These are phyloP conservation scores for Cladosporium sp. DNA, from an alignment of 2,329 filamentous ascomycete genomes.

Conservation along the genomic window DNA sequence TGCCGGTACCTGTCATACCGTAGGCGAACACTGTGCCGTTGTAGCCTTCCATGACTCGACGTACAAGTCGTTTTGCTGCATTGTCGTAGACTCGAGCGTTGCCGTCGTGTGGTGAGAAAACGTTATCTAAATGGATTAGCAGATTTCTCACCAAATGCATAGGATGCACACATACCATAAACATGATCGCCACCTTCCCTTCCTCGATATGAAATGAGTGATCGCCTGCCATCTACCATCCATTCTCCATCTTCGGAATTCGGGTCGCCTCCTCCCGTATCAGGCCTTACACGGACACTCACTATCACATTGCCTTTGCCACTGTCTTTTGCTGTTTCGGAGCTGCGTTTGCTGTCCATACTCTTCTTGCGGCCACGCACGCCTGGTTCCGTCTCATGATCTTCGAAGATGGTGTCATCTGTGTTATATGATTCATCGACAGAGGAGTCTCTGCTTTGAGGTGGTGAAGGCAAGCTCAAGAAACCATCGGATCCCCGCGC, in stretches of 20 bases:
- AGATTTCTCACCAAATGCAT: neutral
- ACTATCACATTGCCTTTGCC: slow-evolving; percentile 90
- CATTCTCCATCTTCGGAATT: slow-evolving; percentile 74
- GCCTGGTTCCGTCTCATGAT: slow-evolving; percentile 59
- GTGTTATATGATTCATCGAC: slow-evolving; percentile 84
- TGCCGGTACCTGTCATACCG: slow-evolving; percentile 97
- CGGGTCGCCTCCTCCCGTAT: slow-evolving; percentile 62
- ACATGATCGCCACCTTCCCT: slow-evolving; percentile 89
- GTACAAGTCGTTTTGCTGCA: slow-evolving; percentile 87
- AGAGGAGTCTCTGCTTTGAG: slow-evolving; percentile 87
- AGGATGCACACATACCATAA: slow-evolving; percentile 66
- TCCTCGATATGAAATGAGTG: slow-evolving; percentile 78
- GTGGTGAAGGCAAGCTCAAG: slow-evolving; percentile 75
- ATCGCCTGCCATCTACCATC: slow-evolving; percentile 83
- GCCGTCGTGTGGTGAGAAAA: slow-evolving; percentile 90
- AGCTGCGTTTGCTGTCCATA: slow-evolving; percentile 31
- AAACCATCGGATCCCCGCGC: slow-evolving; percentile 71
- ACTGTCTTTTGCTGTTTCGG: slow-evolving; percentile 58
- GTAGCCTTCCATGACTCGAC: slow-evolving; percentile 98
- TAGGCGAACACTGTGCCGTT: slow-evolving; percentile 98
- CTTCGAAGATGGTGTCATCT: slow-evolving; percentile 85
- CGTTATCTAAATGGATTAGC: slow-evolving; percentile 69
- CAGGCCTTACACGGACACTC: slow-evolving; percentile 89
- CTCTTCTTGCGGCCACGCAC: slow-evolving; percentile 48
- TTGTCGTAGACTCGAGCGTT: slow-evolving; percentile 95